Conservation (phyloP, 202 grass and related monocot species). For the Elaeis oleifera region DNA sequence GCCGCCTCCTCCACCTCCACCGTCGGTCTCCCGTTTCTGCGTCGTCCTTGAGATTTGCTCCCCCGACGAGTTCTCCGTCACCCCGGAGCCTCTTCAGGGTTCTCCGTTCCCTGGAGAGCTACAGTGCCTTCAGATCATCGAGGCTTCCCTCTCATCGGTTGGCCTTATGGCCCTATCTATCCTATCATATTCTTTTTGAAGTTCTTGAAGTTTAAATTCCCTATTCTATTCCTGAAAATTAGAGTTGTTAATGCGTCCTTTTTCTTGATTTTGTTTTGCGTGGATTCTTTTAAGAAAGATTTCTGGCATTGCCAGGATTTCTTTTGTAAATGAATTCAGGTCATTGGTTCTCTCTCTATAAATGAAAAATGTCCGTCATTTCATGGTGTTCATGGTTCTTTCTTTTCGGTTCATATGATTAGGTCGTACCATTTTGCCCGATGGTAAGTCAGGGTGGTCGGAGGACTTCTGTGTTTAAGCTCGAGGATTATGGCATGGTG, state of each 20-base stretch:
- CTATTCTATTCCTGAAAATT: too few relatives aligned
- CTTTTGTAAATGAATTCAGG: background rate
- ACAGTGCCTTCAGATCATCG: constrained; percentile 47
- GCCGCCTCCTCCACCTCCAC: constrained; percentile 10
- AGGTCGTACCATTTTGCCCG: constrained; percentile 63
- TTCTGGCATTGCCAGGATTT: too few relatives aligned
- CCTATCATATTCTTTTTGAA: too few relatives aligned
- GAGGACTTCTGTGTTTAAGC: constrained; percentile 60
- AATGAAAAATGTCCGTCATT: too few relatives aligned
- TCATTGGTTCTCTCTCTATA: constrained; percentile 6
- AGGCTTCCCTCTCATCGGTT: constrained; percentile 54
- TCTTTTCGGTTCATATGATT: constrained; percentile 2
- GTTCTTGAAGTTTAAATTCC: too few relatives aligned
- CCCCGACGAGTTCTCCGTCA: constrained; percentile 68
- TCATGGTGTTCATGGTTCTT: too few relatives aligned
- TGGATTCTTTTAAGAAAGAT: constrained; percentile 3
- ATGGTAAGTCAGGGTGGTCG: constrained; percentile 54
- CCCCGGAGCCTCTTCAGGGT: constrained; percentile 43
- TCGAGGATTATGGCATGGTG: constrained; percentile 49
- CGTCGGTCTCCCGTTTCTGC: constrained; percentile 34
- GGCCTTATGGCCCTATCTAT: background rate
- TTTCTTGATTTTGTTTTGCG: background rate
- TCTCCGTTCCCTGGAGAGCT: constrained; percentile 48
- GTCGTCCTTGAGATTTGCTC: constrained; percentile 64
- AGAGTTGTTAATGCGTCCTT: too few relatives aligned